These are phyloP conservation scores for Daedaleopsis nitida DNA, from an alignment of 768 basidiomycete genomes.

Conservation along the genomic window DNA sequence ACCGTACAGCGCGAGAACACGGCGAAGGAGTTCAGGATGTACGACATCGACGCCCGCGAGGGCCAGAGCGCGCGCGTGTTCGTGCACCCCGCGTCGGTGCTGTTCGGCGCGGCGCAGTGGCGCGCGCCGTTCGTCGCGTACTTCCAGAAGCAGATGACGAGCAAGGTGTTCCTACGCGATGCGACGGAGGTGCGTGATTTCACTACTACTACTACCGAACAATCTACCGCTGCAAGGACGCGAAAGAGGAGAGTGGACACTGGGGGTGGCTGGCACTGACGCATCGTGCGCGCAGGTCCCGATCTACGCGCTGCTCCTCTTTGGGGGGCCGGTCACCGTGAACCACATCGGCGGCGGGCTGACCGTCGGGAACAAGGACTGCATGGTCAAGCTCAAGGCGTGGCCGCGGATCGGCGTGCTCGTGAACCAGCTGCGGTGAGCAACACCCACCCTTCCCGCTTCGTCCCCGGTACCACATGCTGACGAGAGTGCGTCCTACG, in stretches of 20 bases:
- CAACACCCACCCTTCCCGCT: background rate
- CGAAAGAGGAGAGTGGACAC: too few species aligned
- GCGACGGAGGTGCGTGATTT: conserved; percentile 70
- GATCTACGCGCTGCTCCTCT: conserved; percentile 80
- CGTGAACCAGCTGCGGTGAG: conserved; percentile 81
- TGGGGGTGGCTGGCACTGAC: background rate
- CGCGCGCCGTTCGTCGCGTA: conserved; percentile 80
- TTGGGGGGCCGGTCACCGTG: conserved; percentile 78
- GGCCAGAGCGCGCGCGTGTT: conserved; percentile 56
- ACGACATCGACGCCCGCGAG: conserved; percentile 51
- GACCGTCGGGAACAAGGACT: conserved; percentile 55
- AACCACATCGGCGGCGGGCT: conserved; percentile 83
- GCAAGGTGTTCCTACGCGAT: conserved; percentile 83
- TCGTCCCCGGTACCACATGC: background rate
- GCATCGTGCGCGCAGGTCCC: conserved; percentile 57
- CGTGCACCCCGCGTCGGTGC: conserved; percentile 78
- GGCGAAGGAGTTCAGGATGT: conserved; percentile 83
- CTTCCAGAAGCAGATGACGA: conserved; percentile 81
- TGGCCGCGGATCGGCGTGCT: conserved; percentile 92
- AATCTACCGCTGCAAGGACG: background rate
- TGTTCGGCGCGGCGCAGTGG: conserved; percentile 76
- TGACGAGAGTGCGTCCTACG: background rate
- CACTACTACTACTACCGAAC: too few species aligned
- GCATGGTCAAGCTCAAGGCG: conserved; percentile 65
- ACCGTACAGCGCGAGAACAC: conserved; percentile 83